These are phyloP conservation scores for Dothideomycetidae sp. DNA, from an alignment of 2,329 filamentous ascomycete genomes.

Conservation along the genomic window DNA sequence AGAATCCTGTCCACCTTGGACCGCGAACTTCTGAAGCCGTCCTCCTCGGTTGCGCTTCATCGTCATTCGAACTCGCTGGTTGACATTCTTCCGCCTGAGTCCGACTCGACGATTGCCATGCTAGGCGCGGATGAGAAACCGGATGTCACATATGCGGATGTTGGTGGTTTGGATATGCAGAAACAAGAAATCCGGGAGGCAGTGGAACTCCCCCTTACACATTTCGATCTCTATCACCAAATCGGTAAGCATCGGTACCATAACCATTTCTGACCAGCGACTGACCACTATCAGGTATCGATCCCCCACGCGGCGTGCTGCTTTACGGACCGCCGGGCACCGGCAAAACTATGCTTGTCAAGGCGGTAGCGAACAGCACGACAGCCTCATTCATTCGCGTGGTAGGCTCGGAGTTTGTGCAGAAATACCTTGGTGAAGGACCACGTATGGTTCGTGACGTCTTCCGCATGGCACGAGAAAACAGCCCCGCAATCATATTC, in stretches of 20 bases:
- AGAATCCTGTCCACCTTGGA: slow-evolving; percentile 96
- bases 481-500: slow-evolving; percentile 97
- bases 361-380: slow-evolving; percentile 95
- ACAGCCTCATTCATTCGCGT: slow-evolving; percentile 97
- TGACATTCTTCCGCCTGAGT: slow-evolving; percentile 96
- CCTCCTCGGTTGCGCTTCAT: slow-evolving; percentile 92
- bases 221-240: slow-evolving; percentile 98
- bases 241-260: slow-evolving; percentile 35
- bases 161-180: slow-evolving; percentile 97
- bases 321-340: slow-evolving; percentile 93
- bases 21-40: slow-evolving; percentile 94
- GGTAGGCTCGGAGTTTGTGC: slow-evolving; percentile 94
- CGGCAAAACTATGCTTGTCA: slow-evolving; percentile 94
- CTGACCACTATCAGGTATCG: slow-evolving; percentile 52
- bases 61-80: slow-evolving; percentile 97
- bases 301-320: slow-evolving; percentile 88
- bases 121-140: slow-evolving; percentile 93
- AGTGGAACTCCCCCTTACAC: slow-evolving; percentile 88
- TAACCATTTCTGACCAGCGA: not conserved
- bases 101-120: slow-evolving; percentile 98
- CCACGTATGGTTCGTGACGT: slow-evolving; percentile 98
- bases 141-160: slow-evolving; percentile 93
- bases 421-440: slow-evolving; percentile 96
- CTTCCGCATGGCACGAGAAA: slow-evolving; percentile 97
- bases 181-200: slow-evolving; percentile 99